Conservation (phyloP, 2,329 filamentous ascomycete species). For the Colletotrichum destructivum region DNA sequence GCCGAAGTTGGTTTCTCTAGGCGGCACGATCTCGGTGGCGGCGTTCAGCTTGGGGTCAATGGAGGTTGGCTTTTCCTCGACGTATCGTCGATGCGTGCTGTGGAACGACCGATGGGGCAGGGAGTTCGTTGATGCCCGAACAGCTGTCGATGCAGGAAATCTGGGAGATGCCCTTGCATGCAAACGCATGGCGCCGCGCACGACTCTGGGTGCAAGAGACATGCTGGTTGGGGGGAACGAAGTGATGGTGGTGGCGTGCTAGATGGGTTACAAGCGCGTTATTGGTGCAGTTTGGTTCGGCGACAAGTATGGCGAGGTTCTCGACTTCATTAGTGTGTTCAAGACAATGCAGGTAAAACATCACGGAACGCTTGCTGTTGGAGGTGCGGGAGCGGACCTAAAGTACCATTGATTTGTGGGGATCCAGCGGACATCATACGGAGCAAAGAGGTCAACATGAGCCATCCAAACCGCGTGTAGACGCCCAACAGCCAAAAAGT, state of each 20-base stretch:
- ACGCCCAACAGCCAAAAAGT: not conserved
- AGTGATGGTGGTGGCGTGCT: not conserved
- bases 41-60: constrained; percentile 49
- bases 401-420: constrained; percentile 7
- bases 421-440: not conserved
- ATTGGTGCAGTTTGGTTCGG: no score
- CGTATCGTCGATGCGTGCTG: not conserved
- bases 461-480: not conserved
- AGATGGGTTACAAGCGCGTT: not conserved
- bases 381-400: no score
- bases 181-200: not conserved
- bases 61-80: constrained; percentile 42
- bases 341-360: no score
- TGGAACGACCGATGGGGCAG: constrained; percentile 16
- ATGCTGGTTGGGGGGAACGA: not conserved
- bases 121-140: not conserved
- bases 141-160: not conserved
- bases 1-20: constrained; percentile 48
- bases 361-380: no score
- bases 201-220: constrained; percentile 2
- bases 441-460: not conserved
- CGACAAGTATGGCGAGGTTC: no score
- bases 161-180: not conserved
- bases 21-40: constrained; percentile 43
- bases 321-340: no score